A percentile compares a stretch with the other conserved stretches of the same genome.
These are phyloP conservation scores for Globisporangium yorkense DNA, from an alignment of 352 stramenopile species.

Conservation along the genomic window DNA sequence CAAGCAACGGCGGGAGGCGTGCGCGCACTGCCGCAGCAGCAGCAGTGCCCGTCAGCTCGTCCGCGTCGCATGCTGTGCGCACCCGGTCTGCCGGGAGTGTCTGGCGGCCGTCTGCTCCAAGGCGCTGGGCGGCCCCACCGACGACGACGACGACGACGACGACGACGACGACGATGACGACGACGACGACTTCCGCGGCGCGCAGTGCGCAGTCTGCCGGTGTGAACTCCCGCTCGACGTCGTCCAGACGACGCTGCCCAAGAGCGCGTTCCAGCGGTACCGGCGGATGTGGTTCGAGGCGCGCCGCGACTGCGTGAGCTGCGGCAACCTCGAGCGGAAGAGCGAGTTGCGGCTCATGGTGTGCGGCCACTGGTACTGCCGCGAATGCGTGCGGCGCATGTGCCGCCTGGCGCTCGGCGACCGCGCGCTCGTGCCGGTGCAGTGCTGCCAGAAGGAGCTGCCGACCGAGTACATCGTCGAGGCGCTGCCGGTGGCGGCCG, in stretches of 20 bases:
- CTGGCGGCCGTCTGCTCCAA: background rate
- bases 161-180: background rate
- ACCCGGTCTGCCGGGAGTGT: conserved; percentile 1
- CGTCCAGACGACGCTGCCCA: conserved; percentile 17
- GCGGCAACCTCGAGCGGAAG: conserved; percentile 17
- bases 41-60: conserved; percentile 1
- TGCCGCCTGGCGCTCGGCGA: conserved; percentile 47
- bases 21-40: conserved; percentile 2
- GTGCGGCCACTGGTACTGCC: conserved; percentile 63
- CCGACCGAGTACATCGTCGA: conserved; percentile 53
- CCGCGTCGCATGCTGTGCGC: background rate
- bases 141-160: background rate
- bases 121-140: background rate
- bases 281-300: conserved; percentile 1
- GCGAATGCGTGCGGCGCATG: conserved; percentile 51
- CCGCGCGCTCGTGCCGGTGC: conserved; percentile 50
- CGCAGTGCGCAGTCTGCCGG: conserved; percentile 16
- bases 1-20: background rate
- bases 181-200: conserved; percentile 1
- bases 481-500: conserved; percentile 16
- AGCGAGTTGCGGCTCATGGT: conserved; percentile 24
- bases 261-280: conserved; percentile 18
- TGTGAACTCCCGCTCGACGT: conserved; percentile 20
- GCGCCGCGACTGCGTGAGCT: conserved; percentile 34
- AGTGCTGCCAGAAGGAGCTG: conserved; percentile 68